Base-by-base conservation (phyloP, 164 flowering plant species). In the Annona cherimola region DNA sequence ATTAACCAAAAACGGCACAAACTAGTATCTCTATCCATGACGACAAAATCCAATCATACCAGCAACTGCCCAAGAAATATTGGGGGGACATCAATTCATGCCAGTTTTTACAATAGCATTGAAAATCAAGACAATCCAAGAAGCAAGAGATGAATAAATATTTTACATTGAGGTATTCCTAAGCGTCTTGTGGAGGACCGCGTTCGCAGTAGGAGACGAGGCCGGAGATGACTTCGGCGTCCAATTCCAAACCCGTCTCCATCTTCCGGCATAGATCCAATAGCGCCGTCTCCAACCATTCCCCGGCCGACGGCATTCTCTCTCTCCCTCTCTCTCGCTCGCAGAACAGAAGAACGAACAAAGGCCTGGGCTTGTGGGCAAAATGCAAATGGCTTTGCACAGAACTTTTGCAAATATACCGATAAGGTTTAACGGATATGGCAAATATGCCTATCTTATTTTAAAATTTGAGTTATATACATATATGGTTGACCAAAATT, bases 151-250 rank as follows among this genome's bases (percentile, higher is more conserved):
- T 16, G 14, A 50, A 2, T 16, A 50, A 11, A 50, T 8, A 50
- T 8, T 50, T 6, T 88, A 95, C 98, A 73, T 86, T 90, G 75
- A 95, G 97, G 71, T 93, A 95, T 74, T 93, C 98, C 80, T 88
- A 84, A 46, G 99, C 99, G 70, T 95, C 99, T 19, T 78, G 79
- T 0, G 97, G 97, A 59, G 91, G 81, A 75, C 96, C 99, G 43
- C 83, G 73, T 46, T 95, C 96, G 68, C 98, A 96, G 77, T 89
- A 96, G 35, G 96, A 91, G 61, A 96, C 99, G 45, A 96, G 84
- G 18, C 97, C 98, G 1, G 94, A 88, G 41, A 96, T 92, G 35
- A 93, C 71, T 26, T 96, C 98, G 1, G 68, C 76, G 61, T 96
- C 99, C 45, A 96, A 80, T 65, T 78, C 83, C 68, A 92, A 67